Base-by-base conservation (phyloP, 2,329 filamentous ascomycete genomes). In the Pseudonectria buxi region DNA sequence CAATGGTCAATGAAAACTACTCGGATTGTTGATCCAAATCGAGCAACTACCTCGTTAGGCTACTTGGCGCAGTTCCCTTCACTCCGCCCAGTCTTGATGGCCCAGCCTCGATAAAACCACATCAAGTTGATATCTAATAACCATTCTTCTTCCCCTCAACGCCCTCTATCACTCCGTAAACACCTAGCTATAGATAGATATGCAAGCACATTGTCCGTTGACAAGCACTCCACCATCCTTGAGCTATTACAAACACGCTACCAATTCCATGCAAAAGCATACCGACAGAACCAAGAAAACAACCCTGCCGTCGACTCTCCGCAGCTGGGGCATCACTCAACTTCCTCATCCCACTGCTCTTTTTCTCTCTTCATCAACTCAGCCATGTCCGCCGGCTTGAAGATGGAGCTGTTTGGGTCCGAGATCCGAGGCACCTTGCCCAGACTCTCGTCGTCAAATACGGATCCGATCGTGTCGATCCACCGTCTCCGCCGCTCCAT, bases 401-500 rank as follows among this genome's bases (percentile, higher is more conserved):
- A 95, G 37, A 95, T 83, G 24, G 70, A 74, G 53, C 74, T 81
- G 33, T 64, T 68, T 1, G 78, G 76, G 39, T 92, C 82, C 2
- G 70, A 67, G 14, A 58, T 63, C 2, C 79, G 67, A 12, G 88
- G 87, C 28, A 95, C 81, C 36, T 73, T 76, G 42, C 76, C 76
- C 25, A 87, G 73, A 49, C 78, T 82, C 50, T 89, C 86, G 50
- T 85, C 85, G 42, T 89, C 82, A 51, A 98, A 94, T 1, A 96
- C 87, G 1, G 86, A 83, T 0, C 88, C 86, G 47, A 98, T 94
- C 26, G 79, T 89, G 45, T 87, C 83, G 45, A 87, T 88, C 90
- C 92, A 98, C 47, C 88, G 79, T 56, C 79, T 76, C 37, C 89
- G 76, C 40, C 90, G 76, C 59, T 95, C 89, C 89, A 98, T 95